Evolutionary conservation across 805 yeast genomes (phyloP).

Genomic region (Tetrapisispora nanseiensis): DNA sequence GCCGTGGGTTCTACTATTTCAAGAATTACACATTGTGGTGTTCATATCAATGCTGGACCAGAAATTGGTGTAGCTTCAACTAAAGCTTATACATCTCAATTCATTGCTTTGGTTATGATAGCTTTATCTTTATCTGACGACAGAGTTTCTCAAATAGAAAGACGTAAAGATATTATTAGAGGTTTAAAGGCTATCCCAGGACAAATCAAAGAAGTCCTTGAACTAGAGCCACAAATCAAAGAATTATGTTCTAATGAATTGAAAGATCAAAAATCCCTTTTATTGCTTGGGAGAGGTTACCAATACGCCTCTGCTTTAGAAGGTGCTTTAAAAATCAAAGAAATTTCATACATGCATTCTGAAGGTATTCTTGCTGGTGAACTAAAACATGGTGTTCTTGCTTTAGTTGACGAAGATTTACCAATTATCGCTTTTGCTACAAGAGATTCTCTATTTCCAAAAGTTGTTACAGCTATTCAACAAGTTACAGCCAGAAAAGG

Average conservation of each 20-base stretch:
- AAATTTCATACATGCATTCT: slow-evolving; percentile 96
- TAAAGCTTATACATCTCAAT: slow-evolving; percentile 97
- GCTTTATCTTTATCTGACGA: slow-evolving; percentile 93
- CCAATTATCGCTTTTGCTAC: slow-evolving; percentile 97
- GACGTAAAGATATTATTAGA: slow-evolving; percentile 78
- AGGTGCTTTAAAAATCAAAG: slow-evolving; percentile 97
- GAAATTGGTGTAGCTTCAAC: slow-evolving; percentile 99
- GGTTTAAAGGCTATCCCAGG: slow-evolving; percentile 78
- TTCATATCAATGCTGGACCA: slow-evolving; percentile 98
- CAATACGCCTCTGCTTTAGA: slow-evolving; percentile 96
- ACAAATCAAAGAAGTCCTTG: slow-evolving; percentile 71
- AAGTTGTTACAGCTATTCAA: slow-evolving; percentile 88
- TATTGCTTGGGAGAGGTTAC: slow-evolving; percentile 93
- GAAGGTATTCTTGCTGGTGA: slow-evolving; percentile 99
- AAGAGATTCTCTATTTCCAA: slow-evolving; percentile 90
- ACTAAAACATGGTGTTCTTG: slow-evolving; percentile 95
- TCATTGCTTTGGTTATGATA: slow-evolving; percentile 92
- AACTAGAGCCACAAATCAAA: slow-evolving; percentile 65
- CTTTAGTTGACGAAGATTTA: slow-evolving; percentile 84
- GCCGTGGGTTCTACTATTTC: slow-evolving; percentile 95
- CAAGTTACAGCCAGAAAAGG: slow-evolving; percentile 98
- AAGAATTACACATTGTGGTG: slow-evolving; percentile 97
- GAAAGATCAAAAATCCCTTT: slow-evolving; percentile 73
- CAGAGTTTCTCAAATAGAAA: slow-evolving; percentile 59
- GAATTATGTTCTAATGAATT: slow-evolving; percentile 61